Evolutionary conservation across 768 basidiomycete species (phyloP).

Genomic region (Boletus coccyginus): DNA sequence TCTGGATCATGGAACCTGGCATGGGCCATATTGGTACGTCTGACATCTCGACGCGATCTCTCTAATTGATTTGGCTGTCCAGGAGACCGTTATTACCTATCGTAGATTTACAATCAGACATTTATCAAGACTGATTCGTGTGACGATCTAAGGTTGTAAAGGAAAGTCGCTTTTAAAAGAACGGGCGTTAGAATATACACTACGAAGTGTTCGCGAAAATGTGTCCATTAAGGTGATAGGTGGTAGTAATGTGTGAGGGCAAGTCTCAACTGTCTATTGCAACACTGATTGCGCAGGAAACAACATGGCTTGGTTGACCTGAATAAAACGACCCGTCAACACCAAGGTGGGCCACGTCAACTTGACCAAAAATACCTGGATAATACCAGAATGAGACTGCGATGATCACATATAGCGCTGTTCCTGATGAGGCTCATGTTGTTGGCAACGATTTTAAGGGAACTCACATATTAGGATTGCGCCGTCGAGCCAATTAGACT

Average conservation of each 20-base stretch:
- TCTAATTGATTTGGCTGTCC: background rate
- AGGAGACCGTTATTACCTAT: conserved; percentile 45
- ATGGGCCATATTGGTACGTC: conserved; percentile 82
- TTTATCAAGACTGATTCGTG: conserved; percentile 1
- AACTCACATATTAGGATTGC: conserved; percentile 63
- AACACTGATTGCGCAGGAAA: conserved; percentile 9
- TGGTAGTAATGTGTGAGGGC: background rate
- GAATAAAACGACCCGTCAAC: conserved; percentile 1
- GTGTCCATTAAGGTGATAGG: conserved; percentile 5
- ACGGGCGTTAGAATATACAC: conserved; percentile 14
- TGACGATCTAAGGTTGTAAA: background rate
- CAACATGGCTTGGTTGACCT: conserved; percentile 26
- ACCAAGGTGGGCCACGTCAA: background rate
- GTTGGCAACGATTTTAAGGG: background rate
- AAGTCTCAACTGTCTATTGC: conserved; percentile 1
- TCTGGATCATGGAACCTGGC: conserved; percentile 84
- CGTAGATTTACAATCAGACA: conserved; percentile 11
- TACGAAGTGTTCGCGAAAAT: conserved; percentile 4
- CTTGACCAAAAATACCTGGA: conserved; percentile 27
- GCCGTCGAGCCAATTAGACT: conserved; percentile 85
- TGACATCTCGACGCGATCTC: background rate
- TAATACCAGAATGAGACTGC: conserved; percentile 69
- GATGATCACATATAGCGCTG: conserved; percentile 70
- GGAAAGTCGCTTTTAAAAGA: conserved; percentile 12
- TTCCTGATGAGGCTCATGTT: background rate